Evolutionary conservation across 2,329 filamentous ascomycete genomes (phyloP).

Genomic region (Volutella citrinella): DNA sequence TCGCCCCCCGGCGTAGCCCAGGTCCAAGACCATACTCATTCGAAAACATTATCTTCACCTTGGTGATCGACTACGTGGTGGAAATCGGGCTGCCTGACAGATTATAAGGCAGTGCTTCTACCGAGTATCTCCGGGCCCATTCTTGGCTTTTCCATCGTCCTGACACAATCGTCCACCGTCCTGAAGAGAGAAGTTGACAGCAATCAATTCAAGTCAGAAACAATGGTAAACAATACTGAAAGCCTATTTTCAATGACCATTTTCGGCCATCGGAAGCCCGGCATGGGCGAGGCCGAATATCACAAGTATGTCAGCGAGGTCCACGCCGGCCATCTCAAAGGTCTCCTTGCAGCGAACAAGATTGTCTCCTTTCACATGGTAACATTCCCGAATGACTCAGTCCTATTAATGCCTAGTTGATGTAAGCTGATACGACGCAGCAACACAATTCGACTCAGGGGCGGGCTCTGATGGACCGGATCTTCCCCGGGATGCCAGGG

Average conservation of each 20-base stretch:
- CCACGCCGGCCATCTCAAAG: constrained; percentile 17
- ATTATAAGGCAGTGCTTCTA: too few relatives aligned
- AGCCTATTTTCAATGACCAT: constrained; percentile 19
- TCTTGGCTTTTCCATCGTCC: too few relatives aligned
- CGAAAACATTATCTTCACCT: constrained; percentile 1
- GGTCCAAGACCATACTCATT: constrained; percentile 1
- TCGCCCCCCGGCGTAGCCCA: constrained; percentile 12
- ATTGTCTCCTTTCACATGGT: constrained; percentile 23
- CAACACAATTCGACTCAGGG: constrained; percentile 19
- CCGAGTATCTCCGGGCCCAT: too few relatives aligned
- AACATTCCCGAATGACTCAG: neutral
- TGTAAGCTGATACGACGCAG: constrained; percentile 7
- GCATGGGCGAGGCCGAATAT: constrained; percentile 18
- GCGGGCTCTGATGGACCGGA: constrained; percentile 8
- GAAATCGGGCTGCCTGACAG: too few relatives aligned
- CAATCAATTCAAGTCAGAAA: too few relatives aligned
- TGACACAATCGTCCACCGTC: too few relatives aligned
- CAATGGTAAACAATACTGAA: constrained; percentile 4
- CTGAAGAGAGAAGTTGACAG: too few relatives aligned
- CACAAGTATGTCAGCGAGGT: constrained; percentile 20
- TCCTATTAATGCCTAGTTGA: neutral
- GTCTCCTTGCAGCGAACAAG: constrained; percentile 18
- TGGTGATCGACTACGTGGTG: neutral
- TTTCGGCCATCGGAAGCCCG: constrained; percentile 20
- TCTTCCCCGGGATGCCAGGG: constrained; percentile 14